Base-by-base conservation (phyloP, 495 filamentous ascomycete species). In the Aspergillus affinis region DNA sequence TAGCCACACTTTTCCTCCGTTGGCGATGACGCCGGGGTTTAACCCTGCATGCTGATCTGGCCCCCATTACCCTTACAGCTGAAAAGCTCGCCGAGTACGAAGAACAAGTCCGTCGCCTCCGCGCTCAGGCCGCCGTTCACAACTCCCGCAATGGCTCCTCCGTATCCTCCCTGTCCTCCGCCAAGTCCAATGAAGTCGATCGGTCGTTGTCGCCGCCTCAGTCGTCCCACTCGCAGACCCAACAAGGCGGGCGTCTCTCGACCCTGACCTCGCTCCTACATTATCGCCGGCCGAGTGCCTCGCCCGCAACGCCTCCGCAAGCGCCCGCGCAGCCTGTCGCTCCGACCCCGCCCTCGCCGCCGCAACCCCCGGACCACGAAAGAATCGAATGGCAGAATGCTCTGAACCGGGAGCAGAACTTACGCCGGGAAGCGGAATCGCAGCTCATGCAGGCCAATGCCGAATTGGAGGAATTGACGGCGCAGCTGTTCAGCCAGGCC, bases 51-150 rank as follows among this genome's bases (percentile, higher is more conserved):
- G 52, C 62, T 65, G 55, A 65, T 58, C 9, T n/a, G 29, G 45
- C 21, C 20, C 26, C 48, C 46, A 17, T 23, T 3, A 9, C 30
- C 49, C 13, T 51, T 61, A 30, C 64, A 86, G 83, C 80, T 57
- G 87, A 92, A 76, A 90, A 91, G 78, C 86, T 92, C 73, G 90
- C 92, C 68, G 90, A 96, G 77, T 97, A 97, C 82, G 94, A 98
- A 82, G 90, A 95, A 71, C 91, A 96, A 74, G 75, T 96, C 8
- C 82, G 82, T 59, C 81, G 81, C 32, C 81, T 92, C 54, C 86
- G 86, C 64, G 70, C 82, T 23, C 61, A 79, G 75, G 55, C 69
- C 62, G 59, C 59, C 53, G 61, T 68, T 46, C 57, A 69, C 46
- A 67, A 59, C 49, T 63, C 69, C 6, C 61, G 67, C 56, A 75